A percentile compares a stretch with the other conserved stretches of the same genome.
Evolutionary conservation across 306 rosid genomes (phyloP).

Genomic region (Morella rubra): DNA sequence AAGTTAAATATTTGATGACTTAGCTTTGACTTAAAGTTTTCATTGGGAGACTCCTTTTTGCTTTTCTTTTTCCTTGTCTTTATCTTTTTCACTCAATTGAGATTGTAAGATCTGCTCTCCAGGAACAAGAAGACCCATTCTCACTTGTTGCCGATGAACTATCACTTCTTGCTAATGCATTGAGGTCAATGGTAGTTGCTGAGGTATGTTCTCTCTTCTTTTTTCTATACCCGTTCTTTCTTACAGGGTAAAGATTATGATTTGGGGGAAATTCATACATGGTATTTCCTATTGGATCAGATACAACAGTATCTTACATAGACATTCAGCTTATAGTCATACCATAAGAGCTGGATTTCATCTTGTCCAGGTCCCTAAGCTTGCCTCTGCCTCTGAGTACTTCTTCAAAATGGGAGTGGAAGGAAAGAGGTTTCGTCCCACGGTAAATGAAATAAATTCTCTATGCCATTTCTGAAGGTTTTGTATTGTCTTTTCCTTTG

Average conservation of each 20-base stretch:
- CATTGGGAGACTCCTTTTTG: neutral
- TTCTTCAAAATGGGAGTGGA: conserved; percentile 94
- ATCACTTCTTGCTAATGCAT: conserved; percentile 69
- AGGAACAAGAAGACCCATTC: conserved; percentile 88
- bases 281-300: neutral
- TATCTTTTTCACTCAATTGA: conserved; percentile 10
- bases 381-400: conserved; percentile 91
- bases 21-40: neutral
- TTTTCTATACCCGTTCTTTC: conserved; percentile 1
- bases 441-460: conserved; percentile 51
- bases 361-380: conserved; percentile 82
- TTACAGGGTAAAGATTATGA: neutral
- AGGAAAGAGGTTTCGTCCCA: conserved; percentile 96
- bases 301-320: neutral
- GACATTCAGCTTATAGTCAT: neutral
- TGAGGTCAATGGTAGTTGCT: conserved; percentile 76
- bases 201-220: conserved; percentile 53
- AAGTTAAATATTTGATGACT: too few species aligned
- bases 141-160: conserved; percentile 89
- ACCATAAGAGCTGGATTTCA: conserved; percentile 19
- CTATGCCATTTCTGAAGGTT: conserved; percentile 1
- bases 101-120: conserved; percentile 29
- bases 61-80: neutral
- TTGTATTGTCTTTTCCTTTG: too few species aligned
- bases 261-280: conserved; percentile 16